Conservation (phyloP, 306 rosid genomes). For the Rosa rugosa region DNA sequence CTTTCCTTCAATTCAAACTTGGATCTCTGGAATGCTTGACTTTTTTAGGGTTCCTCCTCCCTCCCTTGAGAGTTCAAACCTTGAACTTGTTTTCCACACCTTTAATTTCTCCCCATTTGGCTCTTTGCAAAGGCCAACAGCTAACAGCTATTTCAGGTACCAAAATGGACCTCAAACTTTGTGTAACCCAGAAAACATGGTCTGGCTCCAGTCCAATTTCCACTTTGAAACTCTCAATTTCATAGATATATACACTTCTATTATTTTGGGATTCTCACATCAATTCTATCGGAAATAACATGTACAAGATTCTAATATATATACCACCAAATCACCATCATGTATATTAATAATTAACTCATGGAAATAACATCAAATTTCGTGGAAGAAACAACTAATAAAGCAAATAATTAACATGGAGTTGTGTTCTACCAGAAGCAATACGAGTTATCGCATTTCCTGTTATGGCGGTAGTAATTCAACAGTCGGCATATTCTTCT, state of each 20-base stretch:
- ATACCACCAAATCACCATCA: constrained; percentile 7
- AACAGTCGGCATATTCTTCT: constrained; percentile 54
- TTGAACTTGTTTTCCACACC: constrained; percentile 11
- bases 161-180: constrained; percentile 19
- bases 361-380: constrained; percentile 4
- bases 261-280: constrained; percentile 9
- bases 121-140: constrained; percentile 1
- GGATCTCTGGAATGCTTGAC: constrained; percentile 35
- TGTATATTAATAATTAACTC: neutral
- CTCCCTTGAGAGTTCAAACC: constrained; percentile 35
- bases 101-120: constrained; percentile 3
- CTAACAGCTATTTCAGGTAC: constrained; percentile 1
- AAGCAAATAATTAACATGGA: neutral
- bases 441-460: constrained; percentile 26
- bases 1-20: constrained; percentile 42
- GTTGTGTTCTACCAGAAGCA: constrained; percentile 45
- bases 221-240: constrained; percentile 36
- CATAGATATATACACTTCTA: neutral
- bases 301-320: neutral
- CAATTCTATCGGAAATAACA: neutral
- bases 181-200: constrained; percentile 18
- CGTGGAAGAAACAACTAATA: neutral
- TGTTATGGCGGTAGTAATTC: constrained; percentile 19
- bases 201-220: constrained; percentile 11
- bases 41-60: constrained; percentile 31